Base-by-base conservation (phyloP, 2,329 filamentous ascomycete genomes). In the Aspergillus hiratsukae region DNA sequence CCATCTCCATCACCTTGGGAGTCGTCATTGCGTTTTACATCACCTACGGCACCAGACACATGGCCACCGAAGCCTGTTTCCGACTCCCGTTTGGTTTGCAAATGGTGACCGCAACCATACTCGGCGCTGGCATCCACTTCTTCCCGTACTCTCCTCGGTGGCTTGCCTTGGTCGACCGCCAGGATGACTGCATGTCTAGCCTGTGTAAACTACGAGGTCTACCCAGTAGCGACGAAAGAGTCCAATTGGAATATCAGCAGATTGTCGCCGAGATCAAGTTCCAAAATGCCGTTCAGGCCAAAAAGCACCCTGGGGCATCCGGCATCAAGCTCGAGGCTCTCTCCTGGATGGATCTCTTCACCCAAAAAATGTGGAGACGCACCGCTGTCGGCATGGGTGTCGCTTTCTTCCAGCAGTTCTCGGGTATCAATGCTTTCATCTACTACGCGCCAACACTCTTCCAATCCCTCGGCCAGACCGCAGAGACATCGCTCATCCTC, bases 11-110 rank as follows among this genome's bases (percentile, higher is more conserved):
- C 51, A 76, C 79, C 11, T 66, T 72, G 21, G 78, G 31, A n/a
- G 80, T 77, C 55, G 76, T 82, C 3, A 70, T 82, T 25, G 77
- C 80, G 1, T 84, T 77, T 62, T 84, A 79, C 77, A 80, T 81
- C 40, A 80, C 79, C 0, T 84, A 82, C 55, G 81, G 76, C 0
- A 83, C 80, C 0, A 67, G 72, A 5, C 70, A 73, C 58, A 75
- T 81, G 43, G 57, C 68, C 0, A 64, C 72, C 31, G 73, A 78
- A 64, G 72, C 70, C 66, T 69, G 78, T 4, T 79, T 73, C 62
- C 71, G 77, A 3, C 69, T 81, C 0, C 77, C 77, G 0, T 78
- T 77, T 56, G 67, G 73, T 11, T 65, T 80, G 10, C 77, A 81
- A 57, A 76, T 78, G 62, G 62, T 76, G 4, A 72, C 74, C 4